These are phyloP conservation scores for Begonia masoniana DNA, from an alignment of 306 rosid species.

Conservation along the genomic window DNA sequence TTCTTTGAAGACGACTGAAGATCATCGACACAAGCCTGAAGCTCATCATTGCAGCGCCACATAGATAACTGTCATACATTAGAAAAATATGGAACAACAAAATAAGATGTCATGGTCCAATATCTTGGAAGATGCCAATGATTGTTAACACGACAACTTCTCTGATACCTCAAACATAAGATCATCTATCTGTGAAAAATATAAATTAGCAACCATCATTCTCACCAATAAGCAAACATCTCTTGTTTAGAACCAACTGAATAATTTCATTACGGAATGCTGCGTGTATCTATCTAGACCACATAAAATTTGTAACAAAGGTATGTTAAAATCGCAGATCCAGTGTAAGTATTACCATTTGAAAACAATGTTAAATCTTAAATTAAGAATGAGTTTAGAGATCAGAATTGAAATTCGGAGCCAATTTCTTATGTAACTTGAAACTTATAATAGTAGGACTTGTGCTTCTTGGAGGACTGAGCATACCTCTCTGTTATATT, in stretches of 20 bases:
- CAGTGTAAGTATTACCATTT: too few species aligned
- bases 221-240: conserved; percentile 96
- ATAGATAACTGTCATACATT: conserved; percentile 54
- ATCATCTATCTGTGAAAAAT: conserved; percentile 98
- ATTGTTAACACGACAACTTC: not conserved
- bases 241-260: conserved; percentile 94
- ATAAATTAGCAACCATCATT: conserved; percentile 99
- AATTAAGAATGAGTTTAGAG: too few species aligned
- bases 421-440: too few species aligned
- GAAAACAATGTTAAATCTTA: too few species aligned
- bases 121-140: not conserved
- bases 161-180: conserved; percentile 94
- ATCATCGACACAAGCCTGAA: conserved; percentile 64
- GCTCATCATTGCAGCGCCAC: conserved; percentile 97
- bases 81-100: not conserved
- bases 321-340: too few species aligned
- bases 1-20: conserved; percentile 67
- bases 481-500: too few species aligned
- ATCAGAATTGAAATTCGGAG: too few species aligned
- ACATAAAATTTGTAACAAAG: too few species aligned
- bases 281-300: conserved; percentile 89
- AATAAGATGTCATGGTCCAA: not conserved
- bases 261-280: conserved; percentile 99
- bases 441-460: too few species aligned
- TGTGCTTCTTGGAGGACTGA: not conserved